Conservation (phyloP, 2,329 filamentous ascomycete species). For the Beauveria brongniartii region DNA sequence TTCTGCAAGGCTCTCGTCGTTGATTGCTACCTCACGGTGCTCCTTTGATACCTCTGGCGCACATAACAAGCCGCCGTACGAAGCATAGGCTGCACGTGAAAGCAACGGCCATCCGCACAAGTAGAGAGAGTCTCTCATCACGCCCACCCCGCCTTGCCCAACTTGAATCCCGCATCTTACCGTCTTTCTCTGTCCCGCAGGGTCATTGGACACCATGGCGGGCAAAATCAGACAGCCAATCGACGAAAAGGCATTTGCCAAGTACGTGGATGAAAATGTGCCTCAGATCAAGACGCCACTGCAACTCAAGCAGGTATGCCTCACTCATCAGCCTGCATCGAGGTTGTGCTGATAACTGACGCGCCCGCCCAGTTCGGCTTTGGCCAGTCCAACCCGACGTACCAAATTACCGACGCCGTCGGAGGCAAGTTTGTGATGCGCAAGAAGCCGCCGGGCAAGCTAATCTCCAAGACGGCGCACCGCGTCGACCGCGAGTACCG, state of each 20-base stretch:
- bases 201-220: conserved; percentile 52
- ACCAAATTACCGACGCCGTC: conserved; percentile 70
- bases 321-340: neutral
- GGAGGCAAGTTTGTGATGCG: conserved; percentile 76
- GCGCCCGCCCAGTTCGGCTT: conserved; percentile 75
- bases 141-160: neutral
- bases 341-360: neutral
- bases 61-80: too few species aligned
- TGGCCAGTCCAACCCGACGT: conserved; percentile 95
- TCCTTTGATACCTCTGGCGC: neutral
- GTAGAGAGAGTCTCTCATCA: neutral
- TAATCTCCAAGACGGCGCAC: conserved; percentile 89
- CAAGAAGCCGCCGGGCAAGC: conserved; percentile 94
- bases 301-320: conserved; percentile 73
- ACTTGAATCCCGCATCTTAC: neutral
- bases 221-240: conserved; percentile 86
- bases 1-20: neutral
- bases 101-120: neutral
- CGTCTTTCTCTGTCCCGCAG: neutral
- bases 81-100: neutral
- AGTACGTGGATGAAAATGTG: conserved; percentile 70
- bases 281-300: conserved; percentile 76
- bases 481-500: conserved; percentile 94
- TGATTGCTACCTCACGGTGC: neutral
- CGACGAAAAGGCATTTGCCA: conserved; percentile 69